These are phyloP conservation scores for Diutina catenulata DNA, from an alignment of 1,139 yeast genomes.

Conservation along the genomic window DNA sequence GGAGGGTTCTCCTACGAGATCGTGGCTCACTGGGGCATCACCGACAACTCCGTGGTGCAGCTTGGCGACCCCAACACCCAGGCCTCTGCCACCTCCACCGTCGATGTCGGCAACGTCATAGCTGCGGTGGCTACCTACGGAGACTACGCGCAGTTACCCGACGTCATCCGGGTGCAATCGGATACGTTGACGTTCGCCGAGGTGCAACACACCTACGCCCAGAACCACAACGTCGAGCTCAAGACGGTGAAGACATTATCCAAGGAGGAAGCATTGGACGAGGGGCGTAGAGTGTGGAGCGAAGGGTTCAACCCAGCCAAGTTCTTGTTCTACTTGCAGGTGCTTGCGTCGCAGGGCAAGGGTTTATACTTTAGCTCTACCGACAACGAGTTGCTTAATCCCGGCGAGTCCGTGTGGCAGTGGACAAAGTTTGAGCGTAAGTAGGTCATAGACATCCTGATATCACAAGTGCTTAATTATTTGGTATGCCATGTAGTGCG, in stretches of 20 bases:
- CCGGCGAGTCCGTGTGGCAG: slow-evolving; percentile 39
- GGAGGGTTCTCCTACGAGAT: slow-evolving; percentile 24
- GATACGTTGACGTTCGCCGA: slow-evolving; percentile 27
- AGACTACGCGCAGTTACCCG: slow-evolving; percentile 27
- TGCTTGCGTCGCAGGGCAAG: slow-evolving; percentile 8
- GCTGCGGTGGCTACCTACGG: slow-evolving; percentile 26
- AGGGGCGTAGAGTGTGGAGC: slow-evolving; percentile 13
- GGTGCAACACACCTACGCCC: slow-evolving; percentile 29
- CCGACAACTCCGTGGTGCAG: slow-evolving; percentile 22
- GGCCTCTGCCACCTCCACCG: slow-evolving; percentile 21
- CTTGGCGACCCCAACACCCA: slow-evolving; percentile 29
- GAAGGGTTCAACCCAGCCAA: slow-evolving; percentile 19
- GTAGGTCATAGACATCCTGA: too few relatives aligned
- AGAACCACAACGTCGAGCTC: slow-evolving; percentile 24
- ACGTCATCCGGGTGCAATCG: slow-evolving; percentile 31
- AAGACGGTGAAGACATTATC: slow-evolving; percentile 16
- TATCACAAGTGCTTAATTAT: too few relatives aligned
- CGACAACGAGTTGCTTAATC: slow-evolving; percentile 44
- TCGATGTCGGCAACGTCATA: slow-evolving; percentile 38
- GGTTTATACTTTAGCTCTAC: slow-evolving; percentile 10
- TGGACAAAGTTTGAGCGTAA: slow-evolving; percentile 26
- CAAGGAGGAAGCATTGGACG: slow-evolving; percentile 22
- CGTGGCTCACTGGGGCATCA: slow-evolving; percentile 27
- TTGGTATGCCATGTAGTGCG: too few relatives aligned
- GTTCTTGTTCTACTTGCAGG: slow-evolving; percentile 11